Conservation (phyloP, 306 rosid genomes). For the Nissolia schottii region DNA sequence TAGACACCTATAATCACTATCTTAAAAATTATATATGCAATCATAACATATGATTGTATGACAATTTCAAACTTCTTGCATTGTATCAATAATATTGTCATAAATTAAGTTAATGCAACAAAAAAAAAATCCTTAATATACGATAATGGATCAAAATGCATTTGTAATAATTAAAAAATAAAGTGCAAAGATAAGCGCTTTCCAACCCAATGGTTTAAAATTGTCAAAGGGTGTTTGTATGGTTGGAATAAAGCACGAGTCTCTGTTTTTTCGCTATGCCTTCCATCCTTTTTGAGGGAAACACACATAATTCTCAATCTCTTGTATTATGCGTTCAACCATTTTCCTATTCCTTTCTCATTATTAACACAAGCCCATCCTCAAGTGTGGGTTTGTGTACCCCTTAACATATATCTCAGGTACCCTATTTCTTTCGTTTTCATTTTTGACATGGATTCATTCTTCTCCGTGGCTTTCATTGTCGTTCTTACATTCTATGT, state of each 20-base stretch:
- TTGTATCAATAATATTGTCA: no score
- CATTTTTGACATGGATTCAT: background rate
- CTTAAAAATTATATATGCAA: no score
- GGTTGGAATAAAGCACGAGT: background rate
- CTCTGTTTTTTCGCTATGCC: conserved; percentile 27
- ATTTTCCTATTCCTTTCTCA: background rate
- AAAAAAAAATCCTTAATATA: no score
- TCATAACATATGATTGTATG: no score
- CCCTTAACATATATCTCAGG: conserved; percentile 11
- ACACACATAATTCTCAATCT: background rate
- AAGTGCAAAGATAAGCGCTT: background rate
- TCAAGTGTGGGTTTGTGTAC: conserved; percentile 36
- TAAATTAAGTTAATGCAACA: no score
- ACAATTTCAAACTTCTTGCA: no score
- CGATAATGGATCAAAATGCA: no score
- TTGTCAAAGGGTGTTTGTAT: conserved; percentile 2
- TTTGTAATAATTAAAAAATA: no score
- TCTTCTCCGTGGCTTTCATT: background rate
- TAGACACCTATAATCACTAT: no score
- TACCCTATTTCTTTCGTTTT: background rate
- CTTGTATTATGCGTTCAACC: background rate
- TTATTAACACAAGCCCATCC: conserved; percentile 27
- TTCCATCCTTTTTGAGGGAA: background rate
- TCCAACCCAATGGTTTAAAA: background rate
- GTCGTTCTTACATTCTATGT: background rate